Conservation (phyloP, 768 basidiomycete genomes). For the Asterophora parasitica region DNA sequence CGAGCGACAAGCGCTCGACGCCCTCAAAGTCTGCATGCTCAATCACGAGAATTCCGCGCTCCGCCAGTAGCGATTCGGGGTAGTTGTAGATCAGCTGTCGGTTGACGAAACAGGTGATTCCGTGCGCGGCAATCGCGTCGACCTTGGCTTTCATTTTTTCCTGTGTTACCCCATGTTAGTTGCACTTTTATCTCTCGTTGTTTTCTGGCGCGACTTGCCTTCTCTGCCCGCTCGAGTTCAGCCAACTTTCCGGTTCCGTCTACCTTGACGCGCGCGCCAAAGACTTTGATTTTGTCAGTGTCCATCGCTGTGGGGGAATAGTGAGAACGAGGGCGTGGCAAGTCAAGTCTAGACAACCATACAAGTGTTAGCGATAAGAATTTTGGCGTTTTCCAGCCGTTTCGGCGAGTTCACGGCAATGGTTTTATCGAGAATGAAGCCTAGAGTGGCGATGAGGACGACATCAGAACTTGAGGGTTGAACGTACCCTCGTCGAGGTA, state of each 20-base stretch:
- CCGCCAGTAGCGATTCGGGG: constrained; percentile 91
- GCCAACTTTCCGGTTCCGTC: constrained; percentile 96
- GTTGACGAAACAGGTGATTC: constrained; percentile 97
- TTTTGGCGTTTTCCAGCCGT: constrained; percentile 90
- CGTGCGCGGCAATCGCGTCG: constrained; percentile 87
- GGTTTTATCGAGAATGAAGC: constrained; percentile 96
- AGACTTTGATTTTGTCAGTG: constrained; percentile 99
- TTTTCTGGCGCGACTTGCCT: constrained; percentile 43
- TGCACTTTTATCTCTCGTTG: not conserved
- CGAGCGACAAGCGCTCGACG: constrained; percentile 91
- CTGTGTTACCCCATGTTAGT: constrained; percentile 31
- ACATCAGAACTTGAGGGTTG: not conserved
- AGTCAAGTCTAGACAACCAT: constrained; percentile 22
- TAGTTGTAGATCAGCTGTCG: constrained; percentile 99
- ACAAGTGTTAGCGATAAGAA: constrained; percentile 98
- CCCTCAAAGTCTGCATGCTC: constrained; percentile 99
- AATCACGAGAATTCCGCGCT: constrained; percentile 92
- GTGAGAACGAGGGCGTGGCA: not conserved
- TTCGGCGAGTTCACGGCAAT: constrained; percentile 95
- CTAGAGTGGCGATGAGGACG: constrained; percentile 29
- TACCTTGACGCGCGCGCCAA: constrained; percentile 93
- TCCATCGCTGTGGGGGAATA: constrained; percentile 75
- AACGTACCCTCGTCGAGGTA: constrained; percentile 90
- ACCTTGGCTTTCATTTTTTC: constrained; percentile 99
- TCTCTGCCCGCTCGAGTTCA: constrained; percentile 94